These are phyloP conservation scores for Tetracladium maxilliforme DNA, from an alignment of 2,329 filamentous ascomycete genomes.

Conservation along the genomic window DNA sequence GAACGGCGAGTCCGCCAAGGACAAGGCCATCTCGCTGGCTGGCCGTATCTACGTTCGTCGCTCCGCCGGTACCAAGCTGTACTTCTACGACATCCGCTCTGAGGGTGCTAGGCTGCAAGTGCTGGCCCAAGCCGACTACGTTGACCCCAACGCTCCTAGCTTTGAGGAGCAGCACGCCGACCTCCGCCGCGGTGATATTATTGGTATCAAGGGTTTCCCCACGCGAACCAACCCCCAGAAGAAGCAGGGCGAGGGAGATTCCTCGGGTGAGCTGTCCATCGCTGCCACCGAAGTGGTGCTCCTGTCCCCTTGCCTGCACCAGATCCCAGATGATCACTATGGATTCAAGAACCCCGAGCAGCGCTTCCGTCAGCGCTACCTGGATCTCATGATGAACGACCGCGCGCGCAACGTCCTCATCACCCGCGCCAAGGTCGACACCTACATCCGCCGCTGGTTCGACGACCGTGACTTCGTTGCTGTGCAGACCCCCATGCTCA, in stretches of 20 bases:
- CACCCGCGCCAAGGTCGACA: constrained; percentile 75
- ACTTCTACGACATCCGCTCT: constrained; percentile 77
- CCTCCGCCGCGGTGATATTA: constrained; percentile 81
- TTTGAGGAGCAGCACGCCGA: constrained; percentile 86
- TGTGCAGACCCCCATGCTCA: constrained; percentile 96
- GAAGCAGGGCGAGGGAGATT: constrained; percentile 61
- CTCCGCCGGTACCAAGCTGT: constrained; percentile 65
- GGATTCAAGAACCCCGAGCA: constrained; percentile 94
- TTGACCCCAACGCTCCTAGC: constrained; percentile 43
- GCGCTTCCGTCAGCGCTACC: constrained; percentile 81
- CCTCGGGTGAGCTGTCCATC: constrained; percentile 88
- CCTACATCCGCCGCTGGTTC: constrained; percentile 79
- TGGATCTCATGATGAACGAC: constrained; percentile 93
- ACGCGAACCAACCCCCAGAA: constrained; percentile 82
- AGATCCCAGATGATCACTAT: constrained; percentile 79
- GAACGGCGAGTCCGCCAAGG: constrained; percentile 72
- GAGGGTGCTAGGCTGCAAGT: constrained; percentile 74
- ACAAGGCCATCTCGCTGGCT: constrained; percentile 62
- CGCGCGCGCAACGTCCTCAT: constrained; percentile 69
- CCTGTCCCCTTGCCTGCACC: constrained; percentile 81
- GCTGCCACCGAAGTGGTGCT: constrained; percentile 79
- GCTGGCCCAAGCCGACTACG: constrained; percentile 78
- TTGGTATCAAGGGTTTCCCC: constrained; percentile 75
- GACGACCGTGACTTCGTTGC: constrained; percentile 80
- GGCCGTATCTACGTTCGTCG: constrained; percentile 86